Percentiles rank a stretch among this genome's conserved stretches.
Evolutionary conservation across 2,329 filamentous ascomycete genomes (phyloP).

Genomic region (Ascochyta koolunga): DNA sequence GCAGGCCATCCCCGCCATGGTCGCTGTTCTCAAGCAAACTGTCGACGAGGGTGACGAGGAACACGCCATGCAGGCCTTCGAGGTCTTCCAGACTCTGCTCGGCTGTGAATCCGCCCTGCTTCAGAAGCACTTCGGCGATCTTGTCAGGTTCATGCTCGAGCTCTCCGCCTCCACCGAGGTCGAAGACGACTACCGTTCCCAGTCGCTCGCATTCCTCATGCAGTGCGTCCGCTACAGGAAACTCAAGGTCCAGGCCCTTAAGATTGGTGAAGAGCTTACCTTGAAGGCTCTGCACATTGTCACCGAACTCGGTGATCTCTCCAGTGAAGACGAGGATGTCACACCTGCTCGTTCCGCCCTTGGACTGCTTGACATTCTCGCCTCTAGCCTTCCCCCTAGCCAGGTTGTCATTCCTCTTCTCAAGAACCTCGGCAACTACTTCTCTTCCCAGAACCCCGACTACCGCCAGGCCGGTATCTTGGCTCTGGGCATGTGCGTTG

Average conservation of each 20-base stretch:
- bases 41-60: slow-evolving; percentile 84
- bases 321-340: slow-evolving; percentile 77
- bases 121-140: slow-evolving; percentile 83
- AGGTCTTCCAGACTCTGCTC: slow-evolving; percentile 95
- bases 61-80: slow-evolving; percentile 86
- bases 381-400: slow-evolving; percentile 85
- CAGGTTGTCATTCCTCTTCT: slow-evolving; percentile 94
- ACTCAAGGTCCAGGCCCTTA: slow-evolving; percentile 91
- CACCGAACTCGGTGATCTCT: slow-evolving; percentile 80
- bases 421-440: slow-evolving; percentile 82
- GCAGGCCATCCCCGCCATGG: slow-evolving; percentile 82
- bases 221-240: slow-evolving; percentile 91
- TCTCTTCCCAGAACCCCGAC: slow-evolving; percentile 73
- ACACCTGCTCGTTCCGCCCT: slow-evolving; percentile 86
- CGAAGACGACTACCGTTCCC: slow-evolving; percentile 84
- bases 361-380: slow-evolving; percentile 85
- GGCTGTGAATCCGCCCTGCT: slow-evolving; percentile 86
- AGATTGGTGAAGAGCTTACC: slow-evolving; percentile 85
- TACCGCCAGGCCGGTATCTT: slow-evolving; percentile 90
- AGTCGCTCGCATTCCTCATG: slow-evolving; percentile 92
- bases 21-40: slow-evolving; percentile 83
- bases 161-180: slow-evolving; percentile 76
- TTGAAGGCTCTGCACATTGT: slow-evolving; percentile 87
- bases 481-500: slow-evolving; percentile 89
- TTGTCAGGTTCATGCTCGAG: slow-evolving; percentile 93